These are phyloP conservation scores for Neurospora sp. DNA, from an alignment of 495 filamentous ascomycete species.

Conservation along the genomic window DNA sequence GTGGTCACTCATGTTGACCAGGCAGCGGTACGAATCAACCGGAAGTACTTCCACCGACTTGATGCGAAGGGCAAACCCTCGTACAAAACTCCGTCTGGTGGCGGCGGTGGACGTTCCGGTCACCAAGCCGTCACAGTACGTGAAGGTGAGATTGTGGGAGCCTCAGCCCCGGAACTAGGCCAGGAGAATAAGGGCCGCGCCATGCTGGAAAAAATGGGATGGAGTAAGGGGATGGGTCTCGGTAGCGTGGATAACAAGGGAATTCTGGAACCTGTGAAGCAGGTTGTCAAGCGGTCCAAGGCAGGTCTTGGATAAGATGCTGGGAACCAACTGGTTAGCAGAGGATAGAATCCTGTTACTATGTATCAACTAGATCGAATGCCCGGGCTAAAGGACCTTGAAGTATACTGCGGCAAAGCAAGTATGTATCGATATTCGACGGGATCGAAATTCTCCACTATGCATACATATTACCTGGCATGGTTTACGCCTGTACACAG, in stretches of 20 bases:
- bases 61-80: conserved; percentile 33
- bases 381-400: not conserved
- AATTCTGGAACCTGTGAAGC: conserved; percentile 74
- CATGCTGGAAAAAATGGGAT: conserved; percentile 98
- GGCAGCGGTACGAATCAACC: conserved; percentile 30
- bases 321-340: not conserved
- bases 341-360: not conserved
- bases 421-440: not conserved
- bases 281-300: conserved; percentile 77
- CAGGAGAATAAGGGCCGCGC: conserved; percentile 72
- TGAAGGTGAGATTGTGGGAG: conserved; percentile 88
- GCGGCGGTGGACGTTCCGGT: conserved; percentile 14
- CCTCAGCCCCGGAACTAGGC: conserved; percentile 72
- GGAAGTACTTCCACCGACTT: conserved; percentile 36
- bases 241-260: conserved; percentile 78
- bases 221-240: conserved; percentile 80
- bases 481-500: not conserved
- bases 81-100: conserved; percentile 4
- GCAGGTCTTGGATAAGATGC: conserved; percentile 69
- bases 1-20: conserved; percentile 26
- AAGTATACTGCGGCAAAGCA: not conserved
- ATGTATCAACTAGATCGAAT: not conserved
- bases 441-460: not conserved
- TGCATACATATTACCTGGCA: not conserved
- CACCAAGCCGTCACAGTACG: conserved; percentile 46